Evolutionary conservation across 1,284 basidiomycete genomes (phyloP).

Genomic region (Cryptococcus neoformans): DNA sequence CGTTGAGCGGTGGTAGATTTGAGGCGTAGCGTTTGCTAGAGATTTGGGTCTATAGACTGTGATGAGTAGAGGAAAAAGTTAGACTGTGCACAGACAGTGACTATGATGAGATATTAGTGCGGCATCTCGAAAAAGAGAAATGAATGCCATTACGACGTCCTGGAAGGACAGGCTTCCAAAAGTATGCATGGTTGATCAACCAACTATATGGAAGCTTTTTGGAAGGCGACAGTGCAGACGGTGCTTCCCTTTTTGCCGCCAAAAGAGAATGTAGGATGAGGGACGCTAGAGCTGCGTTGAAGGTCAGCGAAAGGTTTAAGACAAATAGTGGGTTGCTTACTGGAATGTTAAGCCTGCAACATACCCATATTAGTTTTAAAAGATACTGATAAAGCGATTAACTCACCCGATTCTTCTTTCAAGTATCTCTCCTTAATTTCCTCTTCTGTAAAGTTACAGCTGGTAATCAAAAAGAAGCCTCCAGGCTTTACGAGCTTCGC

Average conservation of each 20-base stretch:
- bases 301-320: not conserved
- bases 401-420: slow-evolving; percentile 34
- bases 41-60: no score
- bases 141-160: no score
- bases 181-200: no score
- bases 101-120: no score
- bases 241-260: slow-evolving; percentile 46
- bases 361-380: not conserved
- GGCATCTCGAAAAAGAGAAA: no score
- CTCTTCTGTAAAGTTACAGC: slow-evolving; percentile 50
- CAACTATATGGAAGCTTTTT: slow-evolving; percentile 15
- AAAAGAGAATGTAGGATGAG: slow-evolving; percentile 47
- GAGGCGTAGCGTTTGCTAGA: no score
- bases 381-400: not conserved
- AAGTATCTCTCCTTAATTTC: slow-evolving; percentile 44
- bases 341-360: slow-evolving; percentile 35
- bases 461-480: slow-evolving; percentile 50
- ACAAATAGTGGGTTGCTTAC: slow-evolving; percentile 19
- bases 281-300: slow-evolving; percentile 41
- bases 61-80: no score
- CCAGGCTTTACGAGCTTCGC: slow-evolving; percentile 37
- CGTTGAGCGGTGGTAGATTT: no score
- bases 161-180: no score
- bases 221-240: slow-evolving; percentile 48
- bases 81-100: no score